Percentiles rank a stretch among this genome's conserved stretches.
These are phyloP conservation scores for Colletotrichum shisoi DNA, from an alignment of 2,329 filamentous ascomycete species.

Conservation along the genomic window DNA sequence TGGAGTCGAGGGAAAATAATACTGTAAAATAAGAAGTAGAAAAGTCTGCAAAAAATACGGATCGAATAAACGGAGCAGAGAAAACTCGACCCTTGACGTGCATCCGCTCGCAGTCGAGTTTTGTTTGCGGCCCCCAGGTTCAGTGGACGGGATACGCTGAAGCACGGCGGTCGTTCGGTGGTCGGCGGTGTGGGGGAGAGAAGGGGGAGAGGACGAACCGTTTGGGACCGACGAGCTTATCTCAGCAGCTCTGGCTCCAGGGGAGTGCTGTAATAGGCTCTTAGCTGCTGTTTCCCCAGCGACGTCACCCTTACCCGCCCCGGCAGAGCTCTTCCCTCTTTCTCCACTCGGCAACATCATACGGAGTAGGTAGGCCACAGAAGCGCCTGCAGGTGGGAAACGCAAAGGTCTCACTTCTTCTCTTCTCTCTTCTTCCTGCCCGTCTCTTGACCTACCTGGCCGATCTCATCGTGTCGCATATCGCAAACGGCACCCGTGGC, in stretches of 20 bases:
- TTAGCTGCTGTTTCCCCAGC: slow-evolving; percentile 39
- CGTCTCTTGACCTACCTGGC: not conserved
- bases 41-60: slow-evolving; percentile 39
- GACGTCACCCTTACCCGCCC: slow-evolving; percentile 39
- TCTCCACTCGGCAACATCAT: slow-evolving; percentile 34
- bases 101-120: slow-evolving; percentile 34
- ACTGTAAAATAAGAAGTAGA: not conserved
- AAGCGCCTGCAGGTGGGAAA: slow-evolving; percentile 20
- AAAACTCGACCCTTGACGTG: slow-evolving; percentile 35
- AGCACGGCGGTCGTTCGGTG: slow-evolving; percentile 24
- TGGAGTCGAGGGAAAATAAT: not conserved
- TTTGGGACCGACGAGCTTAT: slow-evolving; percentile 4
- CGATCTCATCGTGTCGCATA: slow-evolving; percentile 33
- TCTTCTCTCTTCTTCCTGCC: slow-evolving; percentile 7
- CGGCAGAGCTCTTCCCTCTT: slow-evolving; percentile 20
- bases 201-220: not conserved
- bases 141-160: slow-evolving; percentile 15
- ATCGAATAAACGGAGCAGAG: slow-evolving; percentile 35
- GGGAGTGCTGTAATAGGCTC: not conserved
- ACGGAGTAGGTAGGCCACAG: slow-evolving; percentile 18
- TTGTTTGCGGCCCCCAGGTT: not conserved
- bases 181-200: slow-evolving; percentile 21
- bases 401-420: slow-evolving; percentile 33
- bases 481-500: slow-evolving; percentile 31
- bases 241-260: slow-evolving; percentile 24